phyloP scores from a whole-genome alignment of 352 stramenopile species.

The Aphanomyces astaci region DNA sequence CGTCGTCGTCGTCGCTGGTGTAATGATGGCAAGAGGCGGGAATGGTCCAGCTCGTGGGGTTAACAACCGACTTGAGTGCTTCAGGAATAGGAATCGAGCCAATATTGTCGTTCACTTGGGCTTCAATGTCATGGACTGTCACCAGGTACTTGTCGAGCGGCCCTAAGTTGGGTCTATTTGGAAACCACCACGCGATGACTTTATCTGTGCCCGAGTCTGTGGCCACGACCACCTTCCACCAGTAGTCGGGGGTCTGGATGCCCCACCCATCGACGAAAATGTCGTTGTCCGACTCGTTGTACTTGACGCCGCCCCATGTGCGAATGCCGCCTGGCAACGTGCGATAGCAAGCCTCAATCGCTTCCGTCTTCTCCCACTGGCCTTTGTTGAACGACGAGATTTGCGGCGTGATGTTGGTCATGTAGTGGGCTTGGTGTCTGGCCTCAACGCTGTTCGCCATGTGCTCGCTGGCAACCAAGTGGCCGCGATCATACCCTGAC shows the following conservation, averaged over 20 bases:
- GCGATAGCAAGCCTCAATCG: constrained; percentile 6
- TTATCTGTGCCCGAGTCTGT: not conserved
- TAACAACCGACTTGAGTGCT: constrained; percentile 4
- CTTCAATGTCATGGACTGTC: constrained; percentile 8
- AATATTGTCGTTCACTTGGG: constrained; percentile 1
- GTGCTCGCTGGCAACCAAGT: constrained; percentile 13
- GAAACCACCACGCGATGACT: constrained; percentile 7
- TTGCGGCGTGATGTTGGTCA: constrained; percentile 16
- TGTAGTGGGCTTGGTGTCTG: constrained; percentile 9
- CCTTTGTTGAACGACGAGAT: constrained; percentile 12
- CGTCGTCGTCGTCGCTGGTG: not conserved
- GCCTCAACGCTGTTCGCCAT: constrained; percentile 1
- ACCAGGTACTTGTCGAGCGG: constrained; percentile 12
- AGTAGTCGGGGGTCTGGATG: constrained; percentile 17
- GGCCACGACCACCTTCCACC: constrained; percentile 13
- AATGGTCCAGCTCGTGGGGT: not conserved
- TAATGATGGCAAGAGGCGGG: not conserved
- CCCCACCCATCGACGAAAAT: constrained; percentile 6
- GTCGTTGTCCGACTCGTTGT: not conserved
- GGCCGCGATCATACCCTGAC: constrained; percentile 4
- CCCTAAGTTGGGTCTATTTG: not conserved
- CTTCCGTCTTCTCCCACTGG: not conserved
- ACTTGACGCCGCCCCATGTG: constrained; percentile 13
- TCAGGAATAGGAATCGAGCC: constrained; percentile 7
- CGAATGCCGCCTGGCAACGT: not conserved